Percentiles rank a stretch among this genome's conserved stretches.
Evolutionary conservation across 2,329 filamentous ascomycete species (phyloP).

Genomic region (Talaromyces atroroseus): DNA sequence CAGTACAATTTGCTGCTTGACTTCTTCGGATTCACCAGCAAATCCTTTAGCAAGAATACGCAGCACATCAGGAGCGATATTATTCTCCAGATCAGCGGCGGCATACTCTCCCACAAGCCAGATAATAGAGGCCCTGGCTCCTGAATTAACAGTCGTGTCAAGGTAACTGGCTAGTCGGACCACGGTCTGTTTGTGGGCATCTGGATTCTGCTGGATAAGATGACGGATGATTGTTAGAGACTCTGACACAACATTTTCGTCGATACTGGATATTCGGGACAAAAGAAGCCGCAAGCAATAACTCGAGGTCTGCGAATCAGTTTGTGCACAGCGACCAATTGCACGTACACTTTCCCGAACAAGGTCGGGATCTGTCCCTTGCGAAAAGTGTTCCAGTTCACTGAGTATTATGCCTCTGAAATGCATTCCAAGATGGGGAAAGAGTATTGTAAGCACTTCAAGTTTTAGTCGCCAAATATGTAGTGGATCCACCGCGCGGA

Average conservation of each 20-base stretch:
- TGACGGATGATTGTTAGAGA: slow-evolving; percentile 92
- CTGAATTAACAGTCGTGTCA: slow-evolving; percentile 78
- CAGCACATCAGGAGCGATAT: slow-evolving; percentile 87
- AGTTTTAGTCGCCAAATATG: slow-evolving; percentile 88
- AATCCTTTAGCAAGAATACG: slow-evolving; percentile 84
- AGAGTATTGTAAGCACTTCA: slow-evolving; percentile 84
- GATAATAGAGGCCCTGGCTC: slow-evolving; percentile 88
- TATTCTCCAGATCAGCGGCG: slow-evolving; percentile 70
- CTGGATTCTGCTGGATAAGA: slow-evolving; percentile 84
- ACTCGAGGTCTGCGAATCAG: slow-evolving; percentile 62
- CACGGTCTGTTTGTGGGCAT: slow-evolving; percentile 76
- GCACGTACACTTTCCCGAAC: slow-evolving; percentile 86
- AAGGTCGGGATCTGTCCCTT: slow-evolving; percentile 65
- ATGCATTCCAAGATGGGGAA: slow-evolving; percentile 70
- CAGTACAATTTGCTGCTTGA: slow-evolving; percentile 85
- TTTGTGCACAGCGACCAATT: slow-evolving; percentile 88
- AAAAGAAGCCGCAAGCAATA: slow-evolving; percentile 79
- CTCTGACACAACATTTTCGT: slow-evolving; percentile 83
- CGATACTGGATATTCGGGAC: slow-evolving; percentile 79
- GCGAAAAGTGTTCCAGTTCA: slow-evolving; percentile 89
- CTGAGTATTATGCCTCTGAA: slow-evolving; percentile 82
- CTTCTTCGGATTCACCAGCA: slow-evolving; percentile 72
- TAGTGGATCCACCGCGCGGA: slow-evolving; percentile 70
- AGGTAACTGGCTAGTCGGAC: slow-evolving; percentile 85
- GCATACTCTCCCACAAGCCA: slow-evolving; percentile 97